phyloP scores from a whole-genome alignment of 257 asterid genomes.

The Solanum chiquidenum region DNA sequence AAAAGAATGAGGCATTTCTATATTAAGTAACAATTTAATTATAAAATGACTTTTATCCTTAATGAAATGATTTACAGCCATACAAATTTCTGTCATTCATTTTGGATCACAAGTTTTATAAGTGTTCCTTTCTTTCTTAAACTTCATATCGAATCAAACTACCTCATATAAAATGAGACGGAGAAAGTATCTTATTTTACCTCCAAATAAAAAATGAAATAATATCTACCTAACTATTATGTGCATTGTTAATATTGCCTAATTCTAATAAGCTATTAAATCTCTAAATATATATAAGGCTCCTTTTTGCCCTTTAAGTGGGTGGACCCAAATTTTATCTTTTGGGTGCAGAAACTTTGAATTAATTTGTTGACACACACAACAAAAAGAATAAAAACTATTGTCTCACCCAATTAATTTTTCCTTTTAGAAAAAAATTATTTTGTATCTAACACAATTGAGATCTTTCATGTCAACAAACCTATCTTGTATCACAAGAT shows the following conservation, averaged over 20 bases:
- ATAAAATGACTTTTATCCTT: too few relatives aligned
- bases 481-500: neutral
- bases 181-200: neutral
- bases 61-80: too few relatives aligned
- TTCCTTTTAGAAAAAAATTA: neutral
- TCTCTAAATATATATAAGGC: neutral
- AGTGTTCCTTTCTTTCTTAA: too few relatives aligned
- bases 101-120: too few relatives aligned
- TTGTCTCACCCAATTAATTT: neutral
- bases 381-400: neutral
- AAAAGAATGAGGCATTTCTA: too few relatives aligned
- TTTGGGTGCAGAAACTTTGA: neutral
- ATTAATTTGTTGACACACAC: neutral
- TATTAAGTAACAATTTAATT: too few relatives aligned
- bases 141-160: too few relatives aligned
- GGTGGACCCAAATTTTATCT: neutral
- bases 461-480: neutral
- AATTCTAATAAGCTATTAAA: neutral
- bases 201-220: neutral
- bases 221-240: too few relatives aligned
- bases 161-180: too few relatives aligned
- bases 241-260: neutral
- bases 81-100: too few relatives aligned
- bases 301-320: neutral
- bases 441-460: neutral